Evolutionary conservation across 2,329 filamentous ascomycete species (phyloP), one percentile per base, ranked within the genome.

Genomic region (Stagonosporopsis cucurbitacearum): DNA sequence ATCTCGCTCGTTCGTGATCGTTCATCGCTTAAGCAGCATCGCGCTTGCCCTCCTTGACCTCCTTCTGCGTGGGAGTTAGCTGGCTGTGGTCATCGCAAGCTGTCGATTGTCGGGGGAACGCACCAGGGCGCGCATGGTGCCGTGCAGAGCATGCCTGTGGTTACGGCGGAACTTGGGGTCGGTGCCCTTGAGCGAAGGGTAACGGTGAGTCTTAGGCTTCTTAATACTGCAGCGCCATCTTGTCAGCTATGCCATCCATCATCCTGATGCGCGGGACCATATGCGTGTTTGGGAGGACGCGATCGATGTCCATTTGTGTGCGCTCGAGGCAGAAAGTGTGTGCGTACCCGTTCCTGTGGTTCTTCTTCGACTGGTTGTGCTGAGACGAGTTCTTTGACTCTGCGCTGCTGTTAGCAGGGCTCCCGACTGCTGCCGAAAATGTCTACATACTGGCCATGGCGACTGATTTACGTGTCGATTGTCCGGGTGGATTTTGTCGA

Each of bases 301-400:
- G 37, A 22, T 44, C 51, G 32, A 35, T 44, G 46, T 22, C 41
- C 33, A 17, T 44, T 57, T 39, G 55, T 48, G 64, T 51, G 59
- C 55, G 59, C 52, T 54, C 56, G 53, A 28, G 42, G 43, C 17
- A 30, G 46, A 56, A 56, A 58, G 28, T 30, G 58, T 60, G 49
- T 62, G 84, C 89, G 75, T 89, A 97, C 94, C 95, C 95, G 87
- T 99, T 99, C 80, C 90, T 89, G 89, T 99, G 95, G 84, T 92
- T 93, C 91, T 99, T 99, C 86, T 90, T 90, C 81, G 87, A 88
- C 88, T 95, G 90, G 85, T 97, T 97, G 86, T 97, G 92, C 87
- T 98, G 94, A 77, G 94, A 97, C 84, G 92, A 96, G 89, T 98
- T 98, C 92, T 98, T 98, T 77, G 95, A 98, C 88, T 98, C 93